Base-by-base conservation (phyloP, 228 moss, liverwort and hornwort genomes). In the Sphagnum magellanicum region DNA sequence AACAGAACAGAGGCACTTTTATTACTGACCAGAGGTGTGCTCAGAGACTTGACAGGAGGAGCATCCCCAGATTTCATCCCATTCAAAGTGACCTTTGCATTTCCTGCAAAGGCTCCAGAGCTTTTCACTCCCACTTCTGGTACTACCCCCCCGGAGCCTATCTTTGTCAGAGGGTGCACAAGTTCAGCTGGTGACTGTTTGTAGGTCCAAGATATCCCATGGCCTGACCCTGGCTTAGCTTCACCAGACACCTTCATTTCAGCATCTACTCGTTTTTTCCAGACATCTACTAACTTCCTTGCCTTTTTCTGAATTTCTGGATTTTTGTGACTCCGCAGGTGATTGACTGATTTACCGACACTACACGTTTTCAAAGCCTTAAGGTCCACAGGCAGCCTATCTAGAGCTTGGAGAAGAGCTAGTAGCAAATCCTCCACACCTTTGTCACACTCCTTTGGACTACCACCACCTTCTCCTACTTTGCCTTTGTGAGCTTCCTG, bases 401-500 rank as follows among this genome's bases (percentile, higher is more conserved):
- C 97, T 67, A 98, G 75, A 32, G 97, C 97, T 66, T 88, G 84
- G 57, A 98, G 85, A 51, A 98, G 78, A 48, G 90, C 89, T 65
- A 92, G 52, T 32, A 98, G 77, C 69, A 98, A 77, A 61, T 98
- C 97, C 75, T 98, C 97, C 32, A 92, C 88, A 72, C 87, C 84
- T 71, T 98, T 98, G 55, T 93, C 97, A 63, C 93, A 91, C 75
- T 98, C 97, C 74, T 91, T 90, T 1, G 97, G 97, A 83, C 97
- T 98, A 67, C 93, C 93, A 32, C 32, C 32, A 32, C 32, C 32
- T 32, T 32, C 32, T 60, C 97, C 97, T 68, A 85, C 91, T 74
- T 90, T 93, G 52, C 93, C 97, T 83, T 93, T 93, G 60, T 98
- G 97, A 47, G 93, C 97, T 85, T 98, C 97, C 74, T 98, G 97